phyloP scores from a whole-genome alignment of 108 stramenopile species.

The Cyclotella distinguenda region DNA sequence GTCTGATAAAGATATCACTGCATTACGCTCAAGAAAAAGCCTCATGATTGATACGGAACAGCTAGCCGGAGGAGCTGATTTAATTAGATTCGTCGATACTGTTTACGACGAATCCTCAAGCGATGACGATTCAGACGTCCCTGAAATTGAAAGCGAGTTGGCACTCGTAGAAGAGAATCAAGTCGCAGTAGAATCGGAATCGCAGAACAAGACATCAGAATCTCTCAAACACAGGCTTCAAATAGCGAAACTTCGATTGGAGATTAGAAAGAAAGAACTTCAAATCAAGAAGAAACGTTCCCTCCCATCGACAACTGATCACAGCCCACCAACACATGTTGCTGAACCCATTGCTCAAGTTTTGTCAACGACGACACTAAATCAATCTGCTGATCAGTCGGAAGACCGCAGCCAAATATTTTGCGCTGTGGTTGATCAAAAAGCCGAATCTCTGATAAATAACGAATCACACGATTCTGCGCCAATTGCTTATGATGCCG shows the following conservation, averaged over 20 bases:
- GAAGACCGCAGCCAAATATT: neutral
- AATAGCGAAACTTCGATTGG: slow-evolving; percentile 38
- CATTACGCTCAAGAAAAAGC: slow-evolving; percentile 8
- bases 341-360: neutral
- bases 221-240: slow-evolving; percentile 38
- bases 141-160: neutral
- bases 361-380: neutral
- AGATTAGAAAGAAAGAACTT: slow-evolving; percentile 40
- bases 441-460: too few relatives aligned
- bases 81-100: slow-evolving; percentile 35
- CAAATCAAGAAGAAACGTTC: slow-evolving; percentile 15
- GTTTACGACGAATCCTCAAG: slow-evolving; percentile 19
- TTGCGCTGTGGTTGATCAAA: neutral
- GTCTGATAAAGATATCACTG: slow-evolving; percentile 22
- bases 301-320: neutral
- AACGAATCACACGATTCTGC: neutral
- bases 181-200: neutral
- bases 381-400: neutral
- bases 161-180: neutral
- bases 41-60: slow-evolving; percentile 19
- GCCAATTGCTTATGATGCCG: neutral
- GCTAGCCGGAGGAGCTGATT: slow-evolving; percentile 13
- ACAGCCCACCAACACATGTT: neutral
- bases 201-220: slow-evolving; percentile 25
- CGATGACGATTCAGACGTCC: slow-evolving; percentile 3